Evolutionary conservation across 768 basidiomycete species (phyloP).

Genomic region (Phylloporus sp.): DNA sequence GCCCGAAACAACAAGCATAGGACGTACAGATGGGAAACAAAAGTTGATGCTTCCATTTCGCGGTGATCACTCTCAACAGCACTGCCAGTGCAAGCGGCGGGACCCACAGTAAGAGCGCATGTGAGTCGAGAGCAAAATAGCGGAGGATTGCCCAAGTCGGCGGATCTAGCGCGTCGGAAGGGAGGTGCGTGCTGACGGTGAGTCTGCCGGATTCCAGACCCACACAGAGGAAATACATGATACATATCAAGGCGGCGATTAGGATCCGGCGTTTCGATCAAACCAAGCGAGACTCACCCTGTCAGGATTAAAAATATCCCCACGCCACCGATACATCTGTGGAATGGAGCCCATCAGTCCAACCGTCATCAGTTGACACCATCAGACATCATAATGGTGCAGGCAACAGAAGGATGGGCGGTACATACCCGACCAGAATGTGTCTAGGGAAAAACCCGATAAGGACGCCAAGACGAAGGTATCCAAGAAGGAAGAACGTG

Average conservation of each 20-base stretch:
- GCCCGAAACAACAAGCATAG: neutral
- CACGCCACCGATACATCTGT: constrained; percentile 88
- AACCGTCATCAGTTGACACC: neutral
- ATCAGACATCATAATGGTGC: neutral
- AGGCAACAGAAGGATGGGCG: constrained; percentile 1
- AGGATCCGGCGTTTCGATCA: neutral
- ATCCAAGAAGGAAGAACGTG: constrained; percentile 82
- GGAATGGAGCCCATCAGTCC: neutral
- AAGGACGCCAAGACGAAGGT: constrained; percentile 73
- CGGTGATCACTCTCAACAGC: constrained; percentile 73
- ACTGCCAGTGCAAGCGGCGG: constrained; percentile 74
- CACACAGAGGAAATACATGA: neutral
- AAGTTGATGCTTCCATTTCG: constrained; percentile 77
- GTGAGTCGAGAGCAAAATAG: constrained; percentile 58
- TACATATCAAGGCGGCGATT: neutral
- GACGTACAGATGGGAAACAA: constrained; percentile 82
- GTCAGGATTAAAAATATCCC: constrained; percentile 90
- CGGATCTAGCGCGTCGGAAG: constrained; percentile 65
- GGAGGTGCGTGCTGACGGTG: constrained; percentile 77
- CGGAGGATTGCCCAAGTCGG: constrained; percentile 61
- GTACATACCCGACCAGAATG: constrained; percentile 83
- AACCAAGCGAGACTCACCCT: constrained; percentile 45
- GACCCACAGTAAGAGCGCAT: constrained; percentile 71
- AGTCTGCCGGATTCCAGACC: constrained; percentile 42
- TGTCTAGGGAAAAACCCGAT: constrained; percentile 96